phyloP scores from a whole-genome alignment of 2,329 filamentous ascomycete genomes.

The Monosporascus sp. region DNA sequence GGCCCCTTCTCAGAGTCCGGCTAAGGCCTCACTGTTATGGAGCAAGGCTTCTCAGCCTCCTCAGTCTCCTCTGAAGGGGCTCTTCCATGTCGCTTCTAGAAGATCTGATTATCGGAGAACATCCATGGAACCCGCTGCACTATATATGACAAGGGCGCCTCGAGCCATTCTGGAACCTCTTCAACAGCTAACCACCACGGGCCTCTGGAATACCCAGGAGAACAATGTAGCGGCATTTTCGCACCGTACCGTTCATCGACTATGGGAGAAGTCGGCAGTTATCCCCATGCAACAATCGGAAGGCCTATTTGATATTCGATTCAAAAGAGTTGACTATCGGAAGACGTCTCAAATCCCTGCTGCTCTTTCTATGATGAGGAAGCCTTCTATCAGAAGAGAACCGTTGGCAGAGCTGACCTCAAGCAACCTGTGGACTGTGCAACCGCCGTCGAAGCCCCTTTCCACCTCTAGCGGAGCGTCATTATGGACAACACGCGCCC shows the following conservation, averaged over 20 bases:
- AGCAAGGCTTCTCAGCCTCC: slow-evolving; percentile 5
- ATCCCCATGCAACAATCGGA: background rate
- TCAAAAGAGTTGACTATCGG: slow-evolving; percentile 9
- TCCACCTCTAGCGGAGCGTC: slow-evolving; percentile 1
- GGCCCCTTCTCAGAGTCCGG: background rate
- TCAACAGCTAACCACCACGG: slow-evolving; percentile 11
- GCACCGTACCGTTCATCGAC: slow-evolving; percentile 19
- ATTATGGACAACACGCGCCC: too few relatives aligned
- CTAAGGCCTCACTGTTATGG: slow-evolving; percentile 10
- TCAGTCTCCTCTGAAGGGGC: slow-evolving; percentile 9
- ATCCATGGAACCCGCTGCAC: slow-evolving; percentile 27
- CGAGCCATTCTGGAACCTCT: slow-evolving; percentile 14
- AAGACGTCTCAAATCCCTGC: slow-evolving; percentile 13
- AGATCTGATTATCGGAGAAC: slow-evolving; percentile 24
- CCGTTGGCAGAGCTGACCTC: slow-evolving; percentile 9
- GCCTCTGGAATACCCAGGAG: slow-evolving; percentile 15
- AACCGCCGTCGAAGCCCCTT: background rate
- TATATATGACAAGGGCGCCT: slow-evolving; percentile 23
- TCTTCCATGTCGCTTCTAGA: slow-evolving; percentile 18
- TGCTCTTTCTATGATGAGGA: slow-evolving; percentile 8
- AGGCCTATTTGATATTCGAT: slow-evolving; percentile 9
- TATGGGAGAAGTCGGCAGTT: slow-evolving; percentile 10
- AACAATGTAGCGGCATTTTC: slow-evolving; percentile 1
- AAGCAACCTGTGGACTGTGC: slow-evolving; percentile 14
- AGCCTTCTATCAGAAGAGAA: slow-evolving; percentile 8